These are phyloP conservation scores for Cerrena zonata DNA, from an alignment of 1,284 basidiomycete species.

Conservation along the genomic window DNA sequence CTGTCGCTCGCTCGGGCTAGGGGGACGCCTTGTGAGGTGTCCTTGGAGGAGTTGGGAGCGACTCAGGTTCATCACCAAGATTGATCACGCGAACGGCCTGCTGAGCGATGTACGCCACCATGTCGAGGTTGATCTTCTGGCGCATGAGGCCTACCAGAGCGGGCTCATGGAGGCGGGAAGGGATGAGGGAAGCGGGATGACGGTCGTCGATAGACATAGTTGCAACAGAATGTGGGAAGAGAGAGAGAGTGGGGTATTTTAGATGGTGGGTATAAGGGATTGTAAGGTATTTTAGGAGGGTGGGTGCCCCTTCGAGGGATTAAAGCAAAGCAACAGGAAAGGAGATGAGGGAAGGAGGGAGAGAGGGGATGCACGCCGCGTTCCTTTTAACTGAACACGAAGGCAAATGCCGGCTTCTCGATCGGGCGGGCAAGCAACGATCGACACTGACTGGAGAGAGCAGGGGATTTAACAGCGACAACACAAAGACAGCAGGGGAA, in stretches of 20 bases:
- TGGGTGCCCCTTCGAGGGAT: constrained; percentile 28
- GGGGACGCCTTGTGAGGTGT: constrained; percentile 44
- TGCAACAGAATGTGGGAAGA: constrained; percentile 7
- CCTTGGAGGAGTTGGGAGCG: constrained; percentile 47
- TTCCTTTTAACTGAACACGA: not conserved
- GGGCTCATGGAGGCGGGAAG: constrained; percentile 66
- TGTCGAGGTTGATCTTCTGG: constrained; percentile 72
- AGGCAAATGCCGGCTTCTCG: constrained; percentile 2
- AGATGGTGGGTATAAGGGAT: constrained; percentile 12
- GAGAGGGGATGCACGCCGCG: constrained; percentile 1
- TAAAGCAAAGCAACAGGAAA: constrained; percentile 6
- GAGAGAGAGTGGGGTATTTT: constrained; percentile 20
- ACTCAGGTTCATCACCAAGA: constrained; percentile 43
- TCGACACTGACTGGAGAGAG: not conserved
- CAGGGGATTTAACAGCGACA: not conserved
- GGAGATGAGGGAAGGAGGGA: constrained; percentile 16
- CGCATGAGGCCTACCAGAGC: constrained; percentile 74
- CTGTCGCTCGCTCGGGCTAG: constrained; percentile 31
- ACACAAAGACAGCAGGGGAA: not conserved
- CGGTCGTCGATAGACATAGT: constrained; percentile 28
- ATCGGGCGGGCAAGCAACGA: constrained; percentile 1
- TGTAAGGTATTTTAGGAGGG: constrained; percentile 16
- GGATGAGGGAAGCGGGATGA: constrained; percentile 68
- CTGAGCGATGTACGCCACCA: constrained; percentile 73
- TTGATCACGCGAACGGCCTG: constrained; percentile 62